Evolutionary conservation across 257 asterid genomes (phyloP), one percentile per base, ranked within the genome.

Genomic region (Nicotiana sylvestris): DNA sequence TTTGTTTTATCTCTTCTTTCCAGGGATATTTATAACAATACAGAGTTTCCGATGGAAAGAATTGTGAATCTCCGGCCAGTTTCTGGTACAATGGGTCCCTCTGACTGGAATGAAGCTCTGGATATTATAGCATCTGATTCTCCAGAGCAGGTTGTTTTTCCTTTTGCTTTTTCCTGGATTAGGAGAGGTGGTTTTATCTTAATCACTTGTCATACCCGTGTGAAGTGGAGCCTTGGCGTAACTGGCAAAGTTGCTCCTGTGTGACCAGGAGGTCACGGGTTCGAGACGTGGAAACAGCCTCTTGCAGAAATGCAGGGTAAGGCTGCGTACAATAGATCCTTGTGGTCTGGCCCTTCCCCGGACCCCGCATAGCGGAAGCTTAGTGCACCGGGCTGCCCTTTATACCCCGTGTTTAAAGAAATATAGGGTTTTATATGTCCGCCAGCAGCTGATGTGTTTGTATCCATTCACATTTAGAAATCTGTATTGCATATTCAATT

Each of bases 21-120:
- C 70, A 93, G 98, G 94, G 99, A 96, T 89, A 91, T 83, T 84
- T 91, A 86, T 85, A 92, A 82, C 69, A 97, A 85, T 76, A 68
- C 94, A 39, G 98, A 93, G 87, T 89, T 87, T 83, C 93, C 85
- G 77, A 74, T 86, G 67, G 99, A 96, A 81, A 90, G 97, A 82
- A 82, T 86, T 79, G 89, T 94, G 51, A 85, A 88, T 64, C 82
- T 92, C 76, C 90, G 84, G 86, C 21, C 91, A 43, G 86, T 90
- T 87, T 84, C 93, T 82, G 91, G 90, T 58, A 61, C 88, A 80
- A 83, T 90, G 85, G 97, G 98, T 60, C 93, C 97, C 62, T 90
- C 95, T 1, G 96, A 94, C 89, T 96, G 98, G 99, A 93, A 93
- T 83, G 99, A 93, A 87, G 98, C 99, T 83, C 85, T 94, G 88